Base-by-base conservation (phyloP, 495 filamentous ascomycete species). In the Opeltia flavorubescens region DNA sequence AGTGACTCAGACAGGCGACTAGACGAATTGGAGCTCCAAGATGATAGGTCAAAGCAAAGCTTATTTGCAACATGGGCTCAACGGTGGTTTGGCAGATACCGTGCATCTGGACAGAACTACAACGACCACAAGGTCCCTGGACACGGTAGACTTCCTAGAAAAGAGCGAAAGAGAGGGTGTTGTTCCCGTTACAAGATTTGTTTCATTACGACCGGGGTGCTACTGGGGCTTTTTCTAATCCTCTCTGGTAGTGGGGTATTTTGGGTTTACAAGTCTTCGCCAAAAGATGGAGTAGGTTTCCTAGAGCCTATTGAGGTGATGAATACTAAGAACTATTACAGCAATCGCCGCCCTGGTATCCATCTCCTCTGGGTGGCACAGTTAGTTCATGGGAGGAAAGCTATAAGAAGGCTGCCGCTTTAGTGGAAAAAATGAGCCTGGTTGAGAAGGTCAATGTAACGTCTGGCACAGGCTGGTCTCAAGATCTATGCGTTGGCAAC, bases 401-500 rank as follows among this genome's bases (percentile, higher is more conserved):
- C 51, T 98, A 95, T 59, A 60, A 64, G 23, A 94, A 93, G 59
- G 91, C 91, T 0, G 76, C 80, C 35, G 70, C 68, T 47, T 60
- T 98, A 66, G 91, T 95, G 0, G 59, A 66, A 44, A 71, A 74
- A 58, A 94, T 98, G 89, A 86, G 76, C 8, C 63, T 98, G 30
- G 67, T 81, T 24, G 89, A 95, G 59, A 98, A 95, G 61, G 84
- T 98, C 46, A 95, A 95, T 61, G 70, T 95, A 52, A 95, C 91
- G 0, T 94, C 89, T 0, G 89, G 89, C 0, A 88, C 78, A 0
- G 89, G 91, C 6, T 95, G 89, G 89, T 67, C 74, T 59, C 89
- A 89, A 81, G 86, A 82, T 0, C 69, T 87, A 40, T 91, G 88
- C 46, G 87, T 96, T 4, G 91, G 89, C 15, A 95, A 94, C 61